Evolutionary conservation across 2,329 filamentous ascomycete species (phyloP).

Genomic region (Cladosporium oxysporum): DNA sequence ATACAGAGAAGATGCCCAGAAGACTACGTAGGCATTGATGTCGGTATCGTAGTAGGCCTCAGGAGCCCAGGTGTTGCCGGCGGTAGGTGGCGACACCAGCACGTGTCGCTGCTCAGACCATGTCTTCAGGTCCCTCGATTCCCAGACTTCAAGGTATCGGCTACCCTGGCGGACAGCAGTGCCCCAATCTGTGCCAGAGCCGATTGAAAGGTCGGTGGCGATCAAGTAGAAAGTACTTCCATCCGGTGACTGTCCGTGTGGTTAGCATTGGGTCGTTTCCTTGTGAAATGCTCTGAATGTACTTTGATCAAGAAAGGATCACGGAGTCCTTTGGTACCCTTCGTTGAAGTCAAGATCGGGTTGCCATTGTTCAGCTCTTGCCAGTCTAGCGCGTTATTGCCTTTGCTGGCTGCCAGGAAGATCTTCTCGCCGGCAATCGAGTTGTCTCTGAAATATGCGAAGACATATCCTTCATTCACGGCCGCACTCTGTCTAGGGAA

Average conservation of each 20-base stretch:
- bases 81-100: slow-evolving; percentile 50
- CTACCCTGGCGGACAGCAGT: slow-evolving; percentile 51
- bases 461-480: slow-evolving; percentile 47
- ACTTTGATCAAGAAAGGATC: slow-evolving; percentile 56
- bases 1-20: slow-evolving; percentile 54
- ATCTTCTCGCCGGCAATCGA: slow-evolving; percentile 53
- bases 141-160: slow-evolving; percentile 56
- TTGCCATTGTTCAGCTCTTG: slow-evolving; percentile 52
- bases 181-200: slow-evolving; percentile 56
- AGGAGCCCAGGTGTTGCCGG: slow-evolving; percentile 58
- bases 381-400: slow-evolving; percentile 56
- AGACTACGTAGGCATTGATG: slow-evolving; percentile 47
- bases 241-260: slow-evolving; percentile 40
- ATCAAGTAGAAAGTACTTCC: slow-evolving; percentile 56
- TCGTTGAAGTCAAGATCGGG: slow-evolving; percentile 48
- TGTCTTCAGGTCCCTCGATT: slow-evolving; percentile 52
- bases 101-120: slow-evolving; percentile 56
- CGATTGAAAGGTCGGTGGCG: slow-evolving; percentile 57
- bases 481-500: not conserved
- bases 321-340: slow-evolving; percentile 53
- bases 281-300: not conserved
- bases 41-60: slow-evolving; percentile 53
- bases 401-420: slow-evolving; percentile 54
- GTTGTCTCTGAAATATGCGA: slow-evolving; percentile 55
- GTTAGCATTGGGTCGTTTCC: not conserved